Conservation (phyloP, 805 yeast genomes). For the Yamadazyma olivae region DNA sequence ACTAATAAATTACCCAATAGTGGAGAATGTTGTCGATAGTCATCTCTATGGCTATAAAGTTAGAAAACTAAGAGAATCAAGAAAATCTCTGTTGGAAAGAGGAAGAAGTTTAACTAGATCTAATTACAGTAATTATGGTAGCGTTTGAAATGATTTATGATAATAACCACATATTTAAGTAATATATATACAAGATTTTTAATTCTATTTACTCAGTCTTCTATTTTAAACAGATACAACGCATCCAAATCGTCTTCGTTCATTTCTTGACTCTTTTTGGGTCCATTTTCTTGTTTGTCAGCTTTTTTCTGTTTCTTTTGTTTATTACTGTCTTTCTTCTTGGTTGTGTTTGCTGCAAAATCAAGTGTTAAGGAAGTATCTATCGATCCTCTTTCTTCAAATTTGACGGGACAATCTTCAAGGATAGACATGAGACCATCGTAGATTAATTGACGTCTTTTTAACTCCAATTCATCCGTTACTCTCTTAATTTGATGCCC, state of each 20-base stretch:
- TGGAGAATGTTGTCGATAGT: constrained; percentile 38
- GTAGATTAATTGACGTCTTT: constrained; percentile 27
- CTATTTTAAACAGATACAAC: constrained; percentile 38
- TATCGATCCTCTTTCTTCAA: constrained; percentile 24
- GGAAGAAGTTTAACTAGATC: constrained; percentile 8
- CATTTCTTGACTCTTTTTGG: constrained; percentile 8
- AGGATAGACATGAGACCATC: constrained; percentile 24
- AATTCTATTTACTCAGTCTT: constrained; percentile 20
- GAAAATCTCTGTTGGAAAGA: constrained; percentile 9
- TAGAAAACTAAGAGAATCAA: constrained; percentile 25
- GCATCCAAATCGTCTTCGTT: constrained; percentile 37
- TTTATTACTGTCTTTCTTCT: constrained; percentile 9
- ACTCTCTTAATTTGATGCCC: constrained; percentile 3
- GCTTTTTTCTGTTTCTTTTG: constrained; percentile 13
- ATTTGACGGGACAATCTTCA: constrained; percentile 27
- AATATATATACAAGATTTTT: constrained; percentile 7
- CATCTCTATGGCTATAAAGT: constrained; percentile 43
- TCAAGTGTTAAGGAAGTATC: constrained; percentile 15
- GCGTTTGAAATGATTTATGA: constrained; percentile 10
- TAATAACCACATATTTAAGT: too few species aligned
- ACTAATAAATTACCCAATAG: constrained; percentile 40
- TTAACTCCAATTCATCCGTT: constrained; percentile 14
- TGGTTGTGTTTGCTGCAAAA: too few species aligned
- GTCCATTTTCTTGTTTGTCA: constrained; percentile 6
- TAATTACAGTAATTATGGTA: constrained; percentile 19